Evolutionary conservation across 2,329 filamentous ascomycete genomes (phyloP), one percentile per base, ranked within the genome.

Genomic region (Venturia effusa): DNA sequence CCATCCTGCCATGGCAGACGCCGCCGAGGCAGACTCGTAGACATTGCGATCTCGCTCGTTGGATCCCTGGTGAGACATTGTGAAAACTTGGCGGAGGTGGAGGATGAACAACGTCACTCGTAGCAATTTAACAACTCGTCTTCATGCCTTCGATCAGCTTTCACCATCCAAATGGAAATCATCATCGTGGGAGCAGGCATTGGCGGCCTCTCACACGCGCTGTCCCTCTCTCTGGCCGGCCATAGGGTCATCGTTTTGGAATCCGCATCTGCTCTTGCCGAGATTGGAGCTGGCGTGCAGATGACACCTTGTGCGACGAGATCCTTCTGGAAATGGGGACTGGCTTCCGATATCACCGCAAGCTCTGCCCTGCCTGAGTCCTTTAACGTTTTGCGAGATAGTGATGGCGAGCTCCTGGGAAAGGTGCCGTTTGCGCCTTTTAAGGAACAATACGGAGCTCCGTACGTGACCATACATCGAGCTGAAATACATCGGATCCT

Each of bases 381-480:
- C 6, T 62, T 62, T 30, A 51, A 62, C 6, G 39, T 62, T 22
- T 10, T 40, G 4, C 22, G 37, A 34, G 61, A 37, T 41, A 51
- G 34, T n/a, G 51, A 55, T 17, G 62, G 65, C 45, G 19, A 59
- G 19, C 5, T 62, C 3, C 22, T 66, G 13, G 65, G 67, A 61
- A 60, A 37, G 19, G 61, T 63, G 13, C 32, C 32, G 2, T 63
- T 63, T 27, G 61, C n/a, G 13, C 45, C 60, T n/a, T 67, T 68
- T 24, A 65, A 65, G 6, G 70, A 71, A 2, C 81, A 81, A 27
- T 71, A 70, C 3, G 75, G 75, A 2, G 75, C 72, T 39, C 80
- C 75, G 30, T 84, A 83, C 67, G 80, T 79, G 71, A 81, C 83
- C 66, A 83, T 84, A 45, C 81, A 84, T 67, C 76, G 81, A 11